These are phyloP conservation scores for Quaeritorhiza haematococci DNA, from an alignment of 371 early-diverging fungal species.

Conservation along the genomic window DNA sequence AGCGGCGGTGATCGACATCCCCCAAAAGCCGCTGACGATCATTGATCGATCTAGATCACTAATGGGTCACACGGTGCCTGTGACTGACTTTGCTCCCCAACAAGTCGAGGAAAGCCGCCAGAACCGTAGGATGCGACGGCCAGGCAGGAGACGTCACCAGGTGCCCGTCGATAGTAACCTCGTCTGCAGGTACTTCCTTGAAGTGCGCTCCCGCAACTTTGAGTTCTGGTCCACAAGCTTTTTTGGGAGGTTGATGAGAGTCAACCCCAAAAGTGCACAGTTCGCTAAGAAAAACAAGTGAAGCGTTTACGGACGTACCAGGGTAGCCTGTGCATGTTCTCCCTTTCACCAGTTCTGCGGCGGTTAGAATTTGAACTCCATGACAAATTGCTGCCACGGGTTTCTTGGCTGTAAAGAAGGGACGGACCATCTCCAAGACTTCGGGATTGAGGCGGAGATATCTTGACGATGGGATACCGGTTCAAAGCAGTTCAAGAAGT, in stretches of 20 bases:
- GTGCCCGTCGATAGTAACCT: conserved; percentile 6
- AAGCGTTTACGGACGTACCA: too few species aligned
- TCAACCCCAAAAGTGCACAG: too few species aligned
- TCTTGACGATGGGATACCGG: too few species aligned
- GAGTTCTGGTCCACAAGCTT: conserved; percentile 12
- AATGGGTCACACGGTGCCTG: not conserved
- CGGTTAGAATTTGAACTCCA: conserved; percentile 30
- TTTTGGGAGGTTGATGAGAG: too few species aligned
- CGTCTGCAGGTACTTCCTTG: conserved; percentile 1
- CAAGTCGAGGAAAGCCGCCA: conserved; percentile 12
- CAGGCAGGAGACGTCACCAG: conserved; percentile 15
- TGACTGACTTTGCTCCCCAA: not conserved
- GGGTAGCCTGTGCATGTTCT: conserved; percentile 7
- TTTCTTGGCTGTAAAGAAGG: conserved; percentile 29
- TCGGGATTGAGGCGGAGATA: conserved; percentile 33
- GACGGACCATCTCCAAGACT: conserved; percentile 28
- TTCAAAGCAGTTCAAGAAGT: too few species aligned
- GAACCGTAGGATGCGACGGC: conserved; percentile 12
- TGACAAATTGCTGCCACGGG: conserved; percentile 47
- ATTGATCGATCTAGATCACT: too few species aligned
- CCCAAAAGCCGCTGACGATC: too few species aligned
- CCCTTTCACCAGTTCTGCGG: conserved; percentile 9
- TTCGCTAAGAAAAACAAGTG: too few species aligned
- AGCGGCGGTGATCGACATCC: too few species aligned
- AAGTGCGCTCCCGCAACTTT: conserved; percentile 4